Evolutionary conservation across 1,139 yeast species (phyloP), one percentile per base, ranked within the genome.

Genomic region (Lodderomyces pseudojiufengensis): DNA sequence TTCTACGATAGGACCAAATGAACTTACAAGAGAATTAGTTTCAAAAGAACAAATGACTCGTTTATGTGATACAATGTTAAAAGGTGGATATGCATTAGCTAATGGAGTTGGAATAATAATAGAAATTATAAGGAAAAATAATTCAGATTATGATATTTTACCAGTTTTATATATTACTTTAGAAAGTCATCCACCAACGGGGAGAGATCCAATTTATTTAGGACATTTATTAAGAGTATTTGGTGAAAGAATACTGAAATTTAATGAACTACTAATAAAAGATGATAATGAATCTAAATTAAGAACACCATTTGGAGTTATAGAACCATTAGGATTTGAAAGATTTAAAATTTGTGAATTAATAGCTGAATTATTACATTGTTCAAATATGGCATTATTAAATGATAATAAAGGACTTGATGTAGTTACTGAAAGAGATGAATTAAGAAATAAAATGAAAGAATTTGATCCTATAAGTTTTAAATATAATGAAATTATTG

Each of bases 51-150:
- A 78, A 39, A 80, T 87, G 66, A 70, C 80, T 46, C 65, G 70
- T 40, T 65, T 92, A 33, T 85, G 94, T 36, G 60, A 75, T n/a
- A 75, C 84, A 48, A 94, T 94, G 98, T 70, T 90, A 16, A 66
- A 77, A 45, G 97, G 97, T 12, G 96, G 97, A 4, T 82, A 90
- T 31, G 94, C 95, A 4, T 70, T 92, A 51, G 86, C 95, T 24
- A 92, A 92, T 47, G 97, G 97, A 40, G 98, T 92, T 24, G 97
- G 97, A 5, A 88, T 92, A 33, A 83, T 92, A 38, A 92, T 92
- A 54, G 98, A 92, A 58, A 83, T 92, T 41, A 94, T 94, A 47
- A 76, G 99, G 48, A 92, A 92, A 56, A 92, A 92, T 59, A 94
- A 92, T 57, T 86, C 96, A 1, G 98, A 92, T 59, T 92, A 92